Base-by-base conservation (phyloP, 2,329 filamentous ascomycete species). In the Penicillium sp. region DNA sequence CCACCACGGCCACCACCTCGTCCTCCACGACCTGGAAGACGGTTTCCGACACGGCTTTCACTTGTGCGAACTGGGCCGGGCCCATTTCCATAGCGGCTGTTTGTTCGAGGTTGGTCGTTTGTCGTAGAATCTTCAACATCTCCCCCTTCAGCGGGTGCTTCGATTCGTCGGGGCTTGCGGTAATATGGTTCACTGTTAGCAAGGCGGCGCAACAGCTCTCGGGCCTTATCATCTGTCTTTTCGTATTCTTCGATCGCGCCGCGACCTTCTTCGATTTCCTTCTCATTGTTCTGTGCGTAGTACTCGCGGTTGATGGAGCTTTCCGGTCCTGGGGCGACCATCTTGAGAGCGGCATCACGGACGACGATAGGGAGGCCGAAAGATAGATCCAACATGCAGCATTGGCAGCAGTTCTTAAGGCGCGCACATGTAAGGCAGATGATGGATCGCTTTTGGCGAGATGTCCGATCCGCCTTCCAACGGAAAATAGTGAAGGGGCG, bases 341-440 rank as follows among this genome's bases (percentile, higher is more conserved):
- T 96, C 79, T 97, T 97, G 60, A 99, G 81, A 5, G 95, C 94
- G 3, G 94, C 94, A 79, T 99, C 94, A 69, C 94, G 86, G 55
- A 99, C 90, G 13, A 92, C 89, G 68, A 99, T 96, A 10, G 94
- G 94, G 27, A 99, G 80, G 23, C 94, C 95, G 69, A 97, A 99
- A 11, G 90, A 93, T 56, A 99, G 78, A 81, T 99, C 94, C 49
- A 99, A 87, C 91, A 97, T 97, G 79, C 94, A 99, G 76, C 88
- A 93, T 78, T 99, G 94, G 70, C 94, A 99, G 79, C 94, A 97
- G 78, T 99, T 99, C 77, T 99, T 99, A 62, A 97, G 82, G 41
- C 94, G 89, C 19, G 94, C 93, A 79, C 94, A 99, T 38, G 94
- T 99, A 23, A 99, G 81, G 74, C 94, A 99, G 67, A 97, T 95